A percentile compares a stretch with the other conserved stretches of the same genome.
phyloP scores from a whole-genome alignment of 805 yeast genomes.

The Cyberlindnera suaveolens region DNA sequence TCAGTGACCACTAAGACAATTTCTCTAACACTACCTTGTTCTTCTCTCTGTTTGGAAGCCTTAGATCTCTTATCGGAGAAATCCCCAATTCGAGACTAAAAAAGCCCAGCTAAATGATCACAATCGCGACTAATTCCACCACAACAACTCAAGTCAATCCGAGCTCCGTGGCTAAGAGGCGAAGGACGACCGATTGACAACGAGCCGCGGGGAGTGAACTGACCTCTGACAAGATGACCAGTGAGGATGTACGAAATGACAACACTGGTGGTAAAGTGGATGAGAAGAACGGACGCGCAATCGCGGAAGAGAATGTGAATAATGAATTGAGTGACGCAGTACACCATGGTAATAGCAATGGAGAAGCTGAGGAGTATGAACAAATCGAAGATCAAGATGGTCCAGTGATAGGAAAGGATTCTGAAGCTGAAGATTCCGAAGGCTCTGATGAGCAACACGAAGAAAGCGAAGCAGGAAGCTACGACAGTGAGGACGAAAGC shows the following conservation, averaged over 20 bases:
- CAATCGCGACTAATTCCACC: too few species aligned
- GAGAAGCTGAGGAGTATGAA: background rate
- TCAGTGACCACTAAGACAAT: too few species aligned
- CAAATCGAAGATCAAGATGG: background rate
- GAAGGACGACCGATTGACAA: background rate
- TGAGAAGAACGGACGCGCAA: background rate
- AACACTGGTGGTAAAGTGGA: background rate
- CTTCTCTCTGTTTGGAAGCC: too few species aligned
- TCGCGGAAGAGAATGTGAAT: background rate
- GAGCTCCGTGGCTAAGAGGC: background rate
- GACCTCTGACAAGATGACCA: background rate
- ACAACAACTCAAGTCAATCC: too few species aligned
- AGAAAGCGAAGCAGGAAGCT: background rate
- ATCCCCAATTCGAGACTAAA: too few species aligned
- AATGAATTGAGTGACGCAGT: too few species aligned
- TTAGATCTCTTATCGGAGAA: too few species aligned
- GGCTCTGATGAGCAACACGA: conserved; percentile 1
- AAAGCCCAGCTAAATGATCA: too few species aligned
- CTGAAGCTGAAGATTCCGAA: background rate
- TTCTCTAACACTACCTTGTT: too few species aligned
- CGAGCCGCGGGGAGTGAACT: background rate
- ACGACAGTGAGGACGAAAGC: background rate
- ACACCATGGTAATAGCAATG: too few species aligned
- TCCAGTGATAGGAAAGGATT: background rate
- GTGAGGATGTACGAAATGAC: background rate